phyloP scores from a whole-genome alignment of 2,329 filamentous ascomycete genomes.

The Endocalyx cinctus region DNA sequence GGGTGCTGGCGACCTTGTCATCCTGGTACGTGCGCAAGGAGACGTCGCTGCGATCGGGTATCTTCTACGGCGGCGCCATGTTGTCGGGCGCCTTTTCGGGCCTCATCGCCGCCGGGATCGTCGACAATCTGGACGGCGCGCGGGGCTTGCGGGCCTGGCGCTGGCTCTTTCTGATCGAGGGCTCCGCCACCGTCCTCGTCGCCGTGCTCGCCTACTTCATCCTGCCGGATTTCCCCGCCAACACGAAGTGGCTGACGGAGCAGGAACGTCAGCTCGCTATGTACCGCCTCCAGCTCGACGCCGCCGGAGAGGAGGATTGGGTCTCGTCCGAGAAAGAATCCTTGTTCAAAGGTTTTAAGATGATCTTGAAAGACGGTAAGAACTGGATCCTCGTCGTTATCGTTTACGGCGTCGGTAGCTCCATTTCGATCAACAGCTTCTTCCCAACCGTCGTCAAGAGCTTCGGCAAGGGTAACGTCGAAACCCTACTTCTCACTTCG shows the following conservation, averaged over 20 bases:
- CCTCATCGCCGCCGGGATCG: slow-evolving; percentile 55
- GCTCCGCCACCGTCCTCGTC: slow-evolving; percentile 20
- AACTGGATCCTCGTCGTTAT: slow-evolving; percentile 6
- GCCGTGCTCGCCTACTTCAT: slow-evolving; percentile 17
- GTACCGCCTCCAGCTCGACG: slow-evolving; percentile 15
- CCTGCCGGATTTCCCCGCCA: slow-evolving; percentile 20
- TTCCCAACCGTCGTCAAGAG: slow-evolving; percentile 25
- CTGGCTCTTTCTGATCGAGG: slow-evolving; percentile 14
- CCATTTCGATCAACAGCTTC: slow-evolving; percentile 10
- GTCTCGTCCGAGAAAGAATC: slow-evolving; percentile 4
- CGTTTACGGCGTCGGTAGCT: slow-evolving; percentile 2
- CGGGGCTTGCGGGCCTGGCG: slow-evolving; percentile 54
- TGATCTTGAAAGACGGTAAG: slow-evolving; percentile 14
- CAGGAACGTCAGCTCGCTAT: slow-evolving; percentile 16
- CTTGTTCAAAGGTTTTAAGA: slow-evolving; percentile 10
- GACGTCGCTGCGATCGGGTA: slow-evolving; percentile 53
- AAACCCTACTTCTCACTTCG: slow-evolving; percentile 24
- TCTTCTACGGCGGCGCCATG: slow-evolving; percentile 55
- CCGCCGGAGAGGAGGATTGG: slow-evolving; percentile 19
- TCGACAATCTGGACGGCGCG: slow-evolving; percentile 50
- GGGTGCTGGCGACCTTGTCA: slow-evolving; percentile 27
- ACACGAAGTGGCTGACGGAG: slow-evolving; percentile 14
- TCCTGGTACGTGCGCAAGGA: slow-evolving; percentile 65
- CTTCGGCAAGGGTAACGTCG: slow-evolving; percentile 16
- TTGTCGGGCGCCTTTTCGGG: slow-evolving; percentile 65